A percentile compares a stretch with the other conserved stretches of the same genome.
These are phyloP conservation scores for Chlamydomonas urium DNA, from an alignment of 139 green algal species.

Conservation along the genomic window DNA sequence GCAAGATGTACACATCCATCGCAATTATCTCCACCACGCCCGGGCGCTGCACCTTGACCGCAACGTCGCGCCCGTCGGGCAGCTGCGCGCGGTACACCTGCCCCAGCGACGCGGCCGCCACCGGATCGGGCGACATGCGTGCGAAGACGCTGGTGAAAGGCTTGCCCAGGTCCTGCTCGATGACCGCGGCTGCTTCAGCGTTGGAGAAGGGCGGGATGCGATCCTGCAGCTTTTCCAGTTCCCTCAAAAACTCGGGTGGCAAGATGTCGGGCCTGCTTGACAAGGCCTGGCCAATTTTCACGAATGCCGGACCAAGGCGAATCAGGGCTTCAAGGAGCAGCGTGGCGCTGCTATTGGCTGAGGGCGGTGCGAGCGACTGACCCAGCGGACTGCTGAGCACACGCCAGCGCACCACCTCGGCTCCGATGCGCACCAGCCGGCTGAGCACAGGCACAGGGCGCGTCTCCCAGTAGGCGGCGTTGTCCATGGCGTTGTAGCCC, in stretches of 20 bases:
- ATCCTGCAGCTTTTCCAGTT: slow-evolving; percentile 79
- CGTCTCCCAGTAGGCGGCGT: slow-evolving; percentile 45
- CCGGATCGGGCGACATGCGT: slow-evolving; percentile 50
- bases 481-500: slow-evolving; percentile 34
- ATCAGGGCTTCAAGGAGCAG: slow-evolving; percentile 56
- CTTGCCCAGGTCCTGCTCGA: slow-evolving; percentile 62
- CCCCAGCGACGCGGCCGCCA: slow-evolving; percentile 81
- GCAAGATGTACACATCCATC: slow-evolving; percentile 80
- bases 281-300: slow-evolving; percentile 83
- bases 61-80: slow-evolving; percentile 45
- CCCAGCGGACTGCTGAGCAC: neutral
- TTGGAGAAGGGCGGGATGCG: slow-evolving; percentile 75
- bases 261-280: slow-evolving; percentile 69
- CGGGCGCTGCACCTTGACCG: slow-evolving; percentile 79
- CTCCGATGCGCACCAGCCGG: slow-evolving; percentile 44
- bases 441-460: slow-evolving; percentile 57
- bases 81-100: slow-evolving; percentile 65
- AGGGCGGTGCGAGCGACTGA: neutral
- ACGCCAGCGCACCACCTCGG: slow-evolving; percentile 6
- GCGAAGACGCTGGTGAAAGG: slow-evolving; percentile 52
- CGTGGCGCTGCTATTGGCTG: slow-evolving; percentile 24
- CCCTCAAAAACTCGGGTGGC: slow-evolving; percentile 68
- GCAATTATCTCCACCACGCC: slow-evolving; percentile 71
- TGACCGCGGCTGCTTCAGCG: slow-evolving; percentile 47
- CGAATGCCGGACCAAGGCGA: slow-evolving; percentile 73